These are phyloP conservation scores for Coemansia sp. DNA, from an alignment of 192 early-diverging fungal genomes.

Conservation along the genomic window DNA sequence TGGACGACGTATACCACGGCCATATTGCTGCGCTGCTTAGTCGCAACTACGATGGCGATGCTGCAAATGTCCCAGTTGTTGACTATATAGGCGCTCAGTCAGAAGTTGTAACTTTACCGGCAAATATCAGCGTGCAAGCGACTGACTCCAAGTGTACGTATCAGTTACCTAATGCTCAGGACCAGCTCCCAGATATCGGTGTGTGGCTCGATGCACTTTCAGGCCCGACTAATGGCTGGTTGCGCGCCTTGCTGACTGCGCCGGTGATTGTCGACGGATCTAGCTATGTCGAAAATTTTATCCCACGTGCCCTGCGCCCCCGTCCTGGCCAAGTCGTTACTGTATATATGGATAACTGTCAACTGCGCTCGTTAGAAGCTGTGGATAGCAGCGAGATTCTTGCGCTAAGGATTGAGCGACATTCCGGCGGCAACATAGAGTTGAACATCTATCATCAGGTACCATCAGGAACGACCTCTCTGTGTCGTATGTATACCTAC, in stretches of 20 bases:
- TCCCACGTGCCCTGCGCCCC: constrained; percentile 62
- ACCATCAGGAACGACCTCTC: constrained; percentile 39
- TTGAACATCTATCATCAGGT: constrained; percentile 47
- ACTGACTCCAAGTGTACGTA: background rate
- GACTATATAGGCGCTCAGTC: constrained; percentile 64
- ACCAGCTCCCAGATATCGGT: constrained; percentile 14
- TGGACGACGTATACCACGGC: constrained; percentile 79
- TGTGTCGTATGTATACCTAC: constrained; percentile 14
- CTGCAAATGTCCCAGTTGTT: constrained; percentile 64
- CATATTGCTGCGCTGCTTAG: constrained; percentile 76
- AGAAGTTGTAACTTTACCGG: background rate
- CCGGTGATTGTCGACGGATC: constrained; percentile 73
- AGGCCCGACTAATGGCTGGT: constrained; percentile 71
- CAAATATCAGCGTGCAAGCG: background rate
- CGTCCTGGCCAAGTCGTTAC: constrained; percentile 58
- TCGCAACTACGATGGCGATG: constrained; percentile 67
- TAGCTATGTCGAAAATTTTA: constrained; percentile 61
- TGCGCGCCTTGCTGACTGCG: constrained; percentile 75
- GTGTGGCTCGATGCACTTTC: constrained; percentile 74
- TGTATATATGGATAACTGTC: background rate
- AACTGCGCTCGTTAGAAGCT: background rate
- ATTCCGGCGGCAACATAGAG: constrained; percentile 60
- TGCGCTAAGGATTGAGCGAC: constrained; percentile 75
- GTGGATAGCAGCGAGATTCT: constrained; percentile 63
- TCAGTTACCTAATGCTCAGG: background rate